Conservation (phyloP, 2,329 filamentous ascomycete species). For the Emergomyces africanus region DNA sequence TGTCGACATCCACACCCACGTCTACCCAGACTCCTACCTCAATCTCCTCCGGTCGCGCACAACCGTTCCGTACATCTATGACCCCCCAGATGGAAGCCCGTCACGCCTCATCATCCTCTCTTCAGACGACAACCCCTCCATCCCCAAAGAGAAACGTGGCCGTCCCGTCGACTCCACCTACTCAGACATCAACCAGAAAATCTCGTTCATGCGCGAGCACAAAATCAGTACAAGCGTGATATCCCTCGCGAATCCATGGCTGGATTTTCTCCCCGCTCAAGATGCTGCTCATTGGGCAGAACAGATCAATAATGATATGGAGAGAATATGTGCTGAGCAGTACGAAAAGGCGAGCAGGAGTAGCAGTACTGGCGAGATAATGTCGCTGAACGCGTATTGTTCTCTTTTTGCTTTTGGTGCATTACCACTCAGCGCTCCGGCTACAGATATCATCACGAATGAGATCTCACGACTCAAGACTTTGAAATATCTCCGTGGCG, state of each 20-base stretch:
- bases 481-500: constrained; percentile 61
- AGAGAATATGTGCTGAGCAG: constrained; percentile 48
- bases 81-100: constrained; percentile 21
- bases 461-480: constrained; percentile 51
- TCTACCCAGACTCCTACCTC: constrained; percentile 50
- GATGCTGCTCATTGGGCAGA: constrained; percentile 52
- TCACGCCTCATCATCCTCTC: constrained; percentile 36
- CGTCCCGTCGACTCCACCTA: constrained; percentile 76
- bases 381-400: constrained; percentile 38
- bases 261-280: constrained; percentile 60
- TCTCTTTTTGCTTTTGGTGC: constrained; percentile 73
- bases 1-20: constrained; percentile 51
- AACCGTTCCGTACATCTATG: constrained; percentile 33
- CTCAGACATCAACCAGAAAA: constrained; percentile 64
- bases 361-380: background rate
- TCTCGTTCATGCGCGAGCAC: constrained; percentile 80
- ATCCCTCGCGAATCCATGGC: constrained; percentile 85
- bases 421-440: constrained; percentile 59
- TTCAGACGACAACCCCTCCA: constrained; percentile 31
- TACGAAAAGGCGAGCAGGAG: background rate
- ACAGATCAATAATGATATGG: constrained; percentile 66
- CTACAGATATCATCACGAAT: constrained; percentile 43
- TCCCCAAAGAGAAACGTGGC: constrained; percentile 42
- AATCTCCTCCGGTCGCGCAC: constrained; percentile 42
- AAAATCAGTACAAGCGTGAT: constrained; percentile 71